Base-by-base conservation (phyloP, 139 green algal species). In the Chlamydomonas asymmetrica region DNA sequence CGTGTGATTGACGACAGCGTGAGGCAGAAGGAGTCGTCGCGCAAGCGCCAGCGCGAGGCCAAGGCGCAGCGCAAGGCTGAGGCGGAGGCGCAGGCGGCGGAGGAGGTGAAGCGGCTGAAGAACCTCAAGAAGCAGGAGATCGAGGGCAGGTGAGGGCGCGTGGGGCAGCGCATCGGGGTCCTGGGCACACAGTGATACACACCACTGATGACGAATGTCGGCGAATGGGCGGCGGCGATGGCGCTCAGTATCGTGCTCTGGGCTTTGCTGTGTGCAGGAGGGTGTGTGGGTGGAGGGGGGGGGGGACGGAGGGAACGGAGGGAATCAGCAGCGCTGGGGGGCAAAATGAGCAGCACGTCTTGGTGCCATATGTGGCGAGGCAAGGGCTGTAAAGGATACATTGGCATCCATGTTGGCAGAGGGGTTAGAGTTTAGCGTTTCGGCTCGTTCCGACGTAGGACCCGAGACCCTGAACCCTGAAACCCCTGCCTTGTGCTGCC, bases 101-200 rank as follows among this genome's bases (percentile, higher is more conserved):
- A 82, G 63, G 91, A 97, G 68, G 61, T 98, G 43, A 94, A 93
- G 82, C 75, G 88, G 31, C 80, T 97, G 22, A 98, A 98, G 83
- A 96, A 97, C 82, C 66, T 96, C 22, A 98, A 98, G 80, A 91
- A 89, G 70, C 60, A 78, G 50, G 91, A 98, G 76, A 94, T 98
- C 49, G 73, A 96, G 59, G 70, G 86, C 29, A 92, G 85, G 67
- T 88, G 79, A 40, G 78, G 39, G 16, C 29, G 45, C 13, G 6
- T 20, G 69, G 54, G 31, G 57, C 39, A 56, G 39, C 49, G 31
- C 3, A n/a, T n/a, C n/a, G n/a, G n/a, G n/a, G n/a, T n/a, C n/a
- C n/a, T n/a, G n/a, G n/a, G n/a, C n/a, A n/a, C n/a, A n/a, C n/a
- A n/a, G n/a, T n/a, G n/a, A n/a, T n/a, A n/a, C n/a, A n/a, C n/a